phyloP scores from a whole-genome alignment of 2,329 filamentous ascomycete genomes.

The Chrysoporthe austroafricana region DNA sequence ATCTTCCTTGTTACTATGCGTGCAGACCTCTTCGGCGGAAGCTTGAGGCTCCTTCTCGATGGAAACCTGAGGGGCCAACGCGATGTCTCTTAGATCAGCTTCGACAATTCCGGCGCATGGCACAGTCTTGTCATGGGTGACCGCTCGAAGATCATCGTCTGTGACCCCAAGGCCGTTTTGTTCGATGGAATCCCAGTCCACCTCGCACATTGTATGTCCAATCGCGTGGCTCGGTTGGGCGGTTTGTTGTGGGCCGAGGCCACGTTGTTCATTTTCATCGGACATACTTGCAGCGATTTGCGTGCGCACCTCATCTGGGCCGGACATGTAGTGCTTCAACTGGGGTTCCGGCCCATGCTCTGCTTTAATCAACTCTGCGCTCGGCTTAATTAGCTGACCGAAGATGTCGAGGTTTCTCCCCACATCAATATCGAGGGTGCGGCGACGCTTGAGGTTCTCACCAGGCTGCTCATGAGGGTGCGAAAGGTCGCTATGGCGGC shows the following conservation, averaged over 20 bases:
- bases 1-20: neutral
- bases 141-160: neutral
- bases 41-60: neutral
- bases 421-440: conserved; percentile 39
- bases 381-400: conserved; percentile 23
- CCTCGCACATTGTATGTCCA: no score
- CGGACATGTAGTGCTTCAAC: neutral
- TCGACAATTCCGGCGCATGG: no score
- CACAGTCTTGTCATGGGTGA: no score
- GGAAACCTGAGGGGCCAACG: neutral
- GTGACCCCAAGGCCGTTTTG: neutral
- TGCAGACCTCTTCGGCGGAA: neutral
- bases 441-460: conserved; percentile 28
- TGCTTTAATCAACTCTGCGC: neutral
- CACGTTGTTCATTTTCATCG: neutral
- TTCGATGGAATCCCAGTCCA: neutral
- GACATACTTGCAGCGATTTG: neutral
- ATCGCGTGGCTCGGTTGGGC: neutral
- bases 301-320: neutral
- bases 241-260: neutral
- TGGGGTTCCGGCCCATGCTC: neutral
- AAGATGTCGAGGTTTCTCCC: conserved; percentile 42
- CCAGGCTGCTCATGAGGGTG: conserved; percentile 8
- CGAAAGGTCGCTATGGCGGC: conserved; percentile 35
- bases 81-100: neutral